Percentiles rank a stretch among this genome's conserved stretches.
Evolutionary conservation across 352 stramenopile species (phyloP).

Genomic region (Pythium phragmiticola): DNA sequence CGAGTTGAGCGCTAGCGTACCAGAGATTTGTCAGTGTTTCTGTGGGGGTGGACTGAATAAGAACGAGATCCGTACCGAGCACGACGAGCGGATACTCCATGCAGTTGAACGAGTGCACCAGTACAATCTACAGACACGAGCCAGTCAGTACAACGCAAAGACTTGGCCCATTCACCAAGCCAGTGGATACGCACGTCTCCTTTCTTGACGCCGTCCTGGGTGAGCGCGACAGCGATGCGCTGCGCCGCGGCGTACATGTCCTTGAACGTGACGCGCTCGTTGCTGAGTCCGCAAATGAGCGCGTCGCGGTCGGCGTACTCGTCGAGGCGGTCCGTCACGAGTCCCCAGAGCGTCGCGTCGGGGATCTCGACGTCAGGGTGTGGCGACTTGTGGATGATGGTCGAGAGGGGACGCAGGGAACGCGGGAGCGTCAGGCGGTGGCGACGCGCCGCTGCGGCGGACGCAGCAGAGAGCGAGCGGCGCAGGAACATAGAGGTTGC

Average conservation of each 20-base stretch:
- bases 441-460: constrained; percentile 4
- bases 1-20: constrained; percentile 39
- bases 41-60: not conserved
- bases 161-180: too few species aligned
- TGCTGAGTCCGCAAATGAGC: constrained; percentile 58
- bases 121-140: constrained; percentile 38
- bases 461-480: constrained; percentile 14
- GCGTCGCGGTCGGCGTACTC: constrained; percentile 42
- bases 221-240: constrained; percentile 45
- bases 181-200: constrained; percentile 41
- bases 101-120: constrained; percentile 72
- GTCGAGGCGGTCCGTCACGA: constrained; percentile 39
- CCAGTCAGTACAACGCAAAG: too few species aligned
- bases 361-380: constrained; percentile 52
- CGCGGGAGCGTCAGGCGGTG: not conserved
- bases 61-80: constrained; percentile 34
- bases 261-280: constrained; percentile 50
- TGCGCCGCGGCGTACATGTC: constrained; percentile 40
- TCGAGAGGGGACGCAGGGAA: constrained; percentile 33
- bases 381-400: constrained; percentile 58
- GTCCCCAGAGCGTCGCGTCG: constrained; percentile 48
- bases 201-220: constrained; percentile 45
- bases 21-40: not conserved
- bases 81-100: constrained; percentile 58
- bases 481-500: constrained; percentile 3